Base-by-base conservation (phyloP, 352 stramenopile species). In the Phytopythium sindhum region DNA sequence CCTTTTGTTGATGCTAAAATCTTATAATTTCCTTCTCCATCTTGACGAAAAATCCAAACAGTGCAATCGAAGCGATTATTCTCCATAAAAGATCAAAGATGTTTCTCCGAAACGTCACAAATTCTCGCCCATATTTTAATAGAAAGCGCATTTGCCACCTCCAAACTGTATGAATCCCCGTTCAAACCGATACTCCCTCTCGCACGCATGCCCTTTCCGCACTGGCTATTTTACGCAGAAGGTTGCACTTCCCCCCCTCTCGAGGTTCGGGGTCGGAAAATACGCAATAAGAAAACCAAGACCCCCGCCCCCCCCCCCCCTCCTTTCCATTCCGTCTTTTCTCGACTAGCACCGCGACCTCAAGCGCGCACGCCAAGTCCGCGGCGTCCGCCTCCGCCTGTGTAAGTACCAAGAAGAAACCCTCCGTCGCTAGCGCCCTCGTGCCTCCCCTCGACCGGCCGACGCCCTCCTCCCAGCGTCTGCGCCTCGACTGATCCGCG, bases 121-220 rank as follows among this genome's bases (percentile, higher is more conserved):
- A 23, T 48, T 21, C 42, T 26, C 42, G 17, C 6, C 9, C 31
- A 9, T 10, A 37, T 37, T 4, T 37, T 9, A 37, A 37, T 9
- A 37, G 9, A 37, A 37, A 10, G 4, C 31, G 31, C 4, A 4
- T 37, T 37, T 37, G 4, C 31, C 31, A 37, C 31, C 9, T 37
- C 33, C 7, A 11, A 15, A 28, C 42, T 14, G 42, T 23, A 31
- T 35, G 12, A 54, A 35, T 23, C 47, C 47, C 47, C 19, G 11
- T 31, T 26, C 24, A 31, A 54, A 23, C 24, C 47, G 47, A 54
- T 54, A 2, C 58, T 57, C 55, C 51, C 59, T 63, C 47, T 23
- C 63, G 65, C 52, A 23, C 19, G 14, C 45, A 2, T 23, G n/a
- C 10, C 26, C 26, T 35, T 35, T 54, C 26, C 47, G 47, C 47